These are phyloP conservation scores for Mucor racemosus DNA, from an alignment of 371 early-diverging fungal species.

Conservation along the genomic window DNA sequence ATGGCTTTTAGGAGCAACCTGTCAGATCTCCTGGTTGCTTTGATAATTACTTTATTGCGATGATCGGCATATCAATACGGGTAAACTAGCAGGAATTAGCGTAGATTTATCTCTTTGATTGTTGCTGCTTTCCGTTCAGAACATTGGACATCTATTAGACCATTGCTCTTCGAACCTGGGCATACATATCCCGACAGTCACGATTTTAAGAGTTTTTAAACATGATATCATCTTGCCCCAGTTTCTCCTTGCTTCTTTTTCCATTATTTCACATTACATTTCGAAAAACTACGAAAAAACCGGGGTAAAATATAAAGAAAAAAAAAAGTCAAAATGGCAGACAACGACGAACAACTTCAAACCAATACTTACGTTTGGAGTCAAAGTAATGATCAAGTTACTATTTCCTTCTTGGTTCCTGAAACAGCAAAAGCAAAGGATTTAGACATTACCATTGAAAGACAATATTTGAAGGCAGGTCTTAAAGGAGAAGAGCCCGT, in stretches of 20 bases:
- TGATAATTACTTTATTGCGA: background rate
- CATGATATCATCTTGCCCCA: constrained; percentile 1
- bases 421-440: constrained; percentile 48
- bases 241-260: constrained; percentile 1
- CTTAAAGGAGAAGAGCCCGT: constrained; percentile 55
- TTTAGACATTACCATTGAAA: constrained; percentile 48
- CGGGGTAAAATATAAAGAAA: background rate
- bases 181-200: constrained; percentile 11
- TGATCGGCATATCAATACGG: background rate
- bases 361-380: constrained; percentile 56
- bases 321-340: constrained; percentile 26
- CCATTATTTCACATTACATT: background rate
- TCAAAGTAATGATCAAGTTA: constrained; percentile 54
- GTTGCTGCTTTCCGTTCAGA: background rate
- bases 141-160: background rate
- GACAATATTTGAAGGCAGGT: constrained; percentile 47
- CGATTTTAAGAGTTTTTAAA: constrained; percentile 11
- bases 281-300: background rate
- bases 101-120: too few relatives aligned
- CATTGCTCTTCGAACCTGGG: background rate
- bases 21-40: background rate
- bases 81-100: background rate
- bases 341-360: constrained; percentile 51
- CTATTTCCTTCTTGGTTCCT: constrained; percentile 55
- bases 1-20: background rate